Base-by-base conservation (phyloP, 306 rosid species). In the Parietaria judaica region DNA sequence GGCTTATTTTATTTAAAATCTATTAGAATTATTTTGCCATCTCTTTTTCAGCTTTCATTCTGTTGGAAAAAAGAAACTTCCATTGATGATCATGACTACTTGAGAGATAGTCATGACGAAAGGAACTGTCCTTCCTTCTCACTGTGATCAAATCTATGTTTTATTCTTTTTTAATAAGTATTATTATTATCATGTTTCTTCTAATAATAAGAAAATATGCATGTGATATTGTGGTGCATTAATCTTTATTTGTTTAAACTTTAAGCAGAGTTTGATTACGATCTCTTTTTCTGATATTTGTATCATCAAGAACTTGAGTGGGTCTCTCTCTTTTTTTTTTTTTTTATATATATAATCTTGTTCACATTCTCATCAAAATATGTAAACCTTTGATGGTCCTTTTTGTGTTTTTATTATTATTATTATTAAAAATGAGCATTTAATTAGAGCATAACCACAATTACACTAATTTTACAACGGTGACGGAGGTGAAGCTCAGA, bases 41-140 rank as follows among this genome's bases (percentile, higher is more conserved):
- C 5, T 9, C 14, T 58, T 51, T 58, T 58, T 16, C 13, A 41
- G 3, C 63, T 59, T 58, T 10, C 37, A 31, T n/a, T 72, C 76
- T 52, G 52, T 60, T 54, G 63, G 63, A 34, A 63, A 51, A 70
- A 47, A 15, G 60, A 43, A 55, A 55, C 56, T 51, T 70, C 69
- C 13, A 50, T 23, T 56, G 57, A 38, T 10, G 46, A 16, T 2
- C 56, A 63, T 47, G n/a, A n/a, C n/a, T n/a, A n/a, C n/a, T n/a
- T n/a, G 43, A 59, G 59, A 15, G 41, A 38, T 39, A 58, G 54
- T 15, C 36, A 53, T 69, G 63, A 54, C 39, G 67, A 53, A 59
- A 51, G 62, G 35, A 68, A 58, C 17, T 34, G 69, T 63, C 69
- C 23, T n/a, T n/a, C n/a, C n/a, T 49, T 50, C 31, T 56, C 78